Evolutionary conservation across 306 rosid genomes (phyloP), one percentile per base, ranked within the genome.

Genomic region (Neltuma alba): DNA sequence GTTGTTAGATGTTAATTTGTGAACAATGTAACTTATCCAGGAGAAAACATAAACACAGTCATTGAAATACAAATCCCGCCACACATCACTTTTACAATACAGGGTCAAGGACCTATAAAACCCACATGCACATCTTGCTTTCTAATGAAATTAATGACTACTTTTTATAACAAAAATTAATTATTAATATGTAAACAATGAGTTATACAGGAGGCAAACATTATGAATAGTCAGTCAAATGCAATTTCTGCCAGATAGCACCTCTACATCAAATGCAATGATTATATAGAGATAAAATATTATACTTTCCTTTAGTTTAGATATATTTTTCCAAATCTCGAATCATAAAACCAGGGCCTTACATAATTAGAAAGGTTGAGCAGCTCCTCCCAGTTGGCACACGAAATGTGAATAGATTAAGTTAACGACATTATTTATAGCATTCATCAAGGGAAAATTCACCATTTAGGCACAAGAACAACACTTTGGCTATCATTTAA

Each of bases 311-410:
- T 28, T 52, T 25, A 21, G 34, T 52, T 37, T 38, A 38, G 34
- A 70, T 52, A 75, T 69, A 70, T 25, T 52, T 34, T 65, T 45
- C 54, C 60, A 63, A 40, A 42, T 64, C 66, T 20, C 74, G 75
- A 61, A 30, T 44, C 58, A 58, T 27, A 71, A 4, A 68, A 71
- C 54, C 50, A 57, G 31, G 67, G 58, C 54, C 37, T 52, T 42
- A 44, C 40, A 37, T 16, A 42, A 9, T 18, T 54, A 54, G 50
- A 65, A 21, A 52, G 47, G 34, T 42, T 70, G 68, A 63, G 74
- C 25, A 52, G 64, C 65, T 55, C 33, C 73, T 44, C 25, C 66
- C 66, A 64, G 31, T 25, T 25, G 25, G 72, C 16, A 40, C 36
- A 76, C 37, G 48, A 41, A 25, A 33, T 25, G 69, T 20, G 66